A percentile compares a stretch with the other conserved stretches of the same genome.
Conservation (phyloP, 2,329 filamentous ascomycete genomes). For the Pseudocercospora fijiensis region DNA sequence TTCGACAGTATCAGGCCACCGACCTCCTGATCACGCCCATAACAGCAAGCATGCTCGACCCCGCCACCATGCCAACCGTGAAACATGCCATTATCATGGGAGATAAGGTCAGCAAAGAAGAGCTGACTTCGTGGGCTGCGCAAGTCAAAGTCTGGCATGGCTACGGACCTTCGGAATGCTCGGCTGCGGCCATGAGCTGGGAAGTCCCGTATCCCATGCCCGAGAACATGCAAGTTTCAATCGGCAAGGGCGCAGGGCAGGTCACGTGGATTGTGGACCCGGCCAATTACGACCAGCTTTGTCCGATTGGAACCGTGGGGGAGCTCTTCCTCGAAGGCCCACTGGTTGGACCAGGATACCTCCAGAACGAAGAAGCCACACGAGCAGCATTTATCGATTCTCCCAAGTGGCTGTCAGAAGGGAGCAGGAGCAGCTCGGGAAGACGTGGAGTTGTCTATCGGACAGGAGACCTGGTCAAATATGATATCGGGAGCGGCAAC, state of each 20-base stretch:
- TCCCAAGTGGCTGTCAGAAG: slow-evolving; percentile 25
- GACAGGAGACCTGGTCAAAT: slow-evolving; percentile 60
- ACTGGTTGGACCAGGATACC: slow-evolving; percentile 46
- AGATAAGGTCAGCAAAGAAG: slow-evolving; percentile 6
- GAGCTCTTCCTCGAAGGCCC: slow-evolving; percentile 50
- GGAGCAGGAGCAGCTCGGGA: background rate
- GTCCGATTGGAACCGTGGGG: slow-evolving; percentile 48
- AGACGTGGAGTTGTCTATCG: slow-evolving; percentile 12
- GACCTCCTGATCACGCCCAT: slow-evolving; percentile 14
- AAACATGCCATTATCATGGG: slow-evolving; percentile 13
- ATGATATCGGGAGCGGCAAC: slow-evolving; percentile 49
- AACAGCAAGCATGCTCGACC: slow-evolving; percentile 11
- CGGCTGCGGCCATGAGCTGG: slow-evolving; percentile 13
- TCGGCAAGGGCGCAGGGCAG: slow-evolving; percentile 36
- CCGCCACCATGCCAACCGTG: slow-evolving; percentile 6
- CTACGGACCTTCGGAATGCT: slow-evolving; percentile 17
- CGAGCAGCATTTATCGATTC: slow-evolving; percentile 35
- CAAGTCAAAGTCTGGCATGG: background rate
- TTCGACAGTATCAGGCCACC: slow-evolving; percentile 1
- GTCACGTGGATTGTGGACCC: slow-evolving; percentile 36
- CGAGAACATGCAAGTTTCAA: slow-evolving; percentile 33
- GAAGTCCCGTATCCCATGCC: slow-evolving; percentile 11
- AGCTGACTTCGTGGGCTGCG: slow-evolving; percentile 2
- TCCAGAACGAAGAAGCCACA: slow-evolving; percentile 36
- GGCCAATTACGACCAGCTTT: slow-evolving; percentile 26